These are phyloP conservation scores for Entrophospora sp. DNA, from an alignment of 192 early-diverging fungal species.

Conservation along the genomic window DNA sequence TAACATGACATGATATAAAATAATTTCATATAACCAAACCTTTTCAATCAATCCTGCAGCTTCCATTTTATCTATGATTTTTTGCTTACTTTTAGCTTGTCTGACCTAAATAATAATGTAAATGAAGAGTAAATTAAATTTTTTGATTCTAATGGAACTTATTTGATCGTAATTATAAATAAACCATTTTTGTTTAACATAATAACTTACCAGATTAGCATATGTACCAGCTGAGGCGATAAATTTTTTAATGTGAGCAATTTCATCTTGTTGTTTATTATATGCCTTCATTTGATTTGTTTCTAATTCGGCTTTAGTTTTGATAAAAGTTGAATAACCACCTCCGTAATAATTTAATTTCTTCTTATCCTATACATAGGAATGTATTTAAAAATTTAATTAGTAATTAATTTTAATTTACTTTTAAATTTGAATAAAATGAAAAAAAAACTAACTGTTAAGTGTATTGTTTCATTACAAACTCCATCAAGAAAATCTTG, in stretches of 20 bases:
- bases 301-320: constrained; percentile 90
- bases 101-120: constrained; percentile 28
- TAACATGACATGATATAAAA: background rate
- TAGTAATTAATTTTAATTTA: too few species aligned
- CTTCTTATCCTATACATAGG: constrained; percentile 43
- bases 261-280: constrained; percentile 98
- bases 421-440: too few species aligned
- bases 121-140: background rate
- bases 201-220: constrained; percentile 88
- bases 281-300: constrained; percentile 99
- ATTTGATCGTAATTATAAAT: too few species aligned
- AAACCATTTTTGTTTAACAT: too few species aligned
- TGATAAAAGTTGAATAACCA: constrained; percentile 95
- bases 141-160: too few species aligned
- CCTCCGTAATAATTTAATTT: constrained; percentile 91
- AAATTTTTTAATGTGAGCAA: constrained; percentile 98
- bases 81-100: constrained; percentile 98
- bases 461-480: constrained; percentile 38
- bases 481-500: constrained; percentile 93
- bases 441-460: background rate
- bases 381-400: background rate
- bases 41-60: constrained; percentile 96
- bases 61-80: constrained; percentile 99
- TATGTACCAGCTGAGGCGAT: constrained; percentile 98
- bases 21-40: constrained; percentile 38